A percentile compares a stretch with the other conserved stretches of the same genome.
Evolutionary conservation across 345 rosid genomes (phyloP).

Genomic region (Eucalyptus erythrocorys): DNA sequence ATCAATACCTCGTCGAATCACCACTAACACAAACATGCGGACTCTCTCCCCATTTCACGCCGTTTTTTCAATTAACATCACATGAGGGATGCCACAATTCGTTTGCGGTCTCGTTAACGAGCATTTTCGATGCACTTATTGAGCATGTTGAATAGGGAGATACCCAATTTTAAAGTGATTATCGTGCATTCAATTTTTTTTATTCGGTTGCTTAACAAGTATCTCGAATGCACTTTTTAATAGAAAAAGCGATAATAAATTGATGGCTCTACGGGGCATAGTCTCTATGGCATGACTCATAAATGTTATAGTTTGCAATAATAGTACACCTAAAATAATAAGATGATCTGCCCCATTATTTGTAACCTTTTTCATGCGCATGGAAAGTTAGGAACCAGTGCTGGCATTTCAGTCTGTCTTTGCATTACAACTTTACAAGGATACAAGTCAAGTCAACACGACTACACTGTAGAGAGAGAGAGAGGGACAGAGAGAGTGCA

Average conservation of each 20-base stretch:
- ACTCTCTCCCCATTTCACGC: not conserved
- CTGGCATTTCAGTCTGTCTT: not conserved
- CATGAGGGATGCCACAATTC: not conserved
- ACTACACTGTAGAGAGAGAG: not conserved
- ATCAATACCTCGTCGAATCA: not conserved
- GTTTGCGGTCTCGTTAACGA: not conserved
- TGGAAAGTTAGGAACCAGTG: not conserved
- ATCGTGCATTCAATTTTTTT: not conserved
- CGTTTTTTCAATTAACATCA: not conserved
- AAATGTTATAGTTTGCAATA: not conserved
- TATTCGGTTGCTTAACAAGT: not conserved
- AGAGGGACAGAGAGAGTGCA: not conserved
- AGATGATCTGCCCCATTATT: not conserved
- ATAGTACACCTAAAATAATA: not conserved
- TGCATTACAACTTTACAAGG: not conserved
- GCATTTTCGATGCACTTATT: not conserved
- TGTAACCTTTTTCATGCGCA: not conserved
- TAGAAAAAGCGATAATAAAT: not conserved
- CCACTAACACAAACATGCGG: not conserved
- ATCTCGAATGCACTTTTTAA: not conserved
- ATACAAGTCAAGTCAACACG: not conserved
- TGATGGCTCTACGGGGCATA: not conserved
- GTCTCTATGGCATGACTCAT: not conserved
- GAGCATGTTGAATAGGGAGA: not conserved
- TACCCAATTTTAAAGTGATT: not conserved